phyloP scores from a whole-genome alignment of 1,139 yeast species.

The Hyphopichia pseudoburtonii region DNA sequence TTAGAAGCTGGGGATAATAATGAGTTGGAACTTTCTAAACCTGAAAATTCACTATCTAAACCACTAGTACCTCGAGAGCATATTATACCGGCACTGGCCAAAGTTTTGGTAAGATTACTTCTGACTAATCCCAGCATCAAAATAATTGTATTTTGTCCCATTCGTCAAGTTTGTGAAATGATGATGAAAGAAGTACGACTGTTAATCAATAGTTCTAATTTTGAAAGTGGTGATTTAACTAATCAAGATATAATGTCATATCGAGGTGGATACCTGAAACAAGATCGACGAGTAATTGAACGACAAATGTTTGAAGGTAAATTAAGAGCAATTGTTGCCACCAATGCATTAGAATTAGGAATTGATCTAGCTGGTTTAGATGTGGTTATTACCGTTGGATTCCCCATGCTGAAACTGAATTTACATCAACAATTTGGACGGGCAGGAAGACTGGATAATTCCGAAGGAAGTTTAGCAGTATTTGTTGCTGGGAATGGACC shows the following conservation, averaged over 20 bases:
- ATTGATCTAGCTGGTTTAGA: conserved; percentile 92
- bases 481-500: conserved; percentile 85
- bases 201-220: conserved; percentile 30
- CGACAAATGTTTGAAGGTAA: conserved; percentile 86
- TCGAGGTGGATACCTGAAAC: conserved; percentile 89
- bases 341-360: conserved; percentile 93
- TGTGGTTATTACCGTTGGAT: conserved; percentile 89
- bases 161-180: conserved; percentile 81
- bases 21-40: not conserved
- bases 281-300: conserved; percentile 85
- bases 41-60: conserved; percentile 7
- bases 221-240: conserved; percentile 38
- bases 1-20: not conserved
- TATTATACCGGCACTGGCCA: conserved; percentile 75
- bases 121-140: conserved; percentile 54
- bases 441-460: conserved; percentile 72
- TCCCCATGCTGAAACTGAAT: conserved; percentile 82
- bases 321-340: conserved; percentile 83
- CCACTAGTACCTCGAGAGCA: conserved; percentile 55
- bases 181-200: conserved; percentile 78
- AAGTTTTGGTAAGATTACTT: conserved; percentile 61
- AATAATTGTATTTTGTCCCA: conserved; percentile 87
- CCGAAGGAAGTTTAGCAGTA: conserved; percentile 59
- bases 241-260: conserved; percentile 82
- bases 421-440: conserved; percentile 96